These are phyloP conservation scores for Capsicum baccatum DNA, from an alignment of 257 asterid genomes.

Conservation along the genomic window DNA sequence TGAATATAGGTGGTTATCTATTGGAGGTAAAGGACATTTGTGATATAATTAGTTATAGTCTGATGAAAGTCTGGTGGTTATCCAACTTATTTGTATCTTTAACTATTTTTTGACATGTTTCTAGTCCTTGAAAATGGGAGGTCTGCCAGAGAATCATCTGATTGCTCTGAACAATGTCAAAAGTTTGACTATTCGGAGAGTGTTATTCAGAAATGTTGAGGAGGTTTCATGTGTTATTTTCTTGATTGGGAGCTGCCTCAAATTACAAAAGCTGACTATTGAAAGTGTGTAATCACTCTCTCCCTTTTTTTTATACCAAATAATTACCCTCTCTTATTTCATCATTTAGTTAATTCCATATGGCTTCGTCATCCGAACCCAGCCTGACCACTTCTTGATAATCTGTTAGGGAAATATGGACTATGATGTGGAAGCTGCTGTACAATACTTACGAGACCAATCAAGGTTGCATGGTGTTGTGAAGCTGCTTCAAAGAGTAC, in stretches of 20 bases:
- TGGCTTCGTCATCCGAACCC: not conserved
- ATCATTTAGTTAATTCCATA: not conserved
- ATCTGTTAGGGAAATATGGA: not conserved
- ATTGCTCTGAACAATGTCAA: not conserved
- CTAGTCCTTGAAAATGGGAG: not conserved
- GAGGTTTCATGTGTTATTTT: not conserved
- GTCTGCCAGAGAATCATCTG: not conserved
- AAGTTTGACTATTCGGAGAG: not conserved
- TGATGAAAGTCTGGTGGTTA: not conserved
- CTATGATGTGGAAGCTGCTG: not conserved
- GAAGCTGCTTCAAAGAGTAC: not conserved
- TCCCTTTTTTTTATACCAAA: not conserved
- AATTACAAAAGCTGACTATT: not conserved
- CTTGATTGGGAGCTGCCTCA: not conserved
- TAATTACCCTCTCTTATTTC: too few species aligned
- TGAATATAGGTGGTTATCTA: constrained; percentile 53
- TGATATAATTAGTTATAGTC: not conserved
- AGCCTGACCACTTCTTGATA: not conserved
- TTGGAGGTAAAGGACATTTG: not conserved
- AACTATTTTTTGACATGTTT: not conserved
- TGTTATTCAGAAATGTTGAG: not conserved
- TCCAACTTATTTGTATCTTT: not conserved
- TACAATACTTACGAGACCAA: not conserved
- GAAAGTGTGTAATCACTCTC: not conserved
- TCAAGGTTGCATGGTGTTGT: not conserved